Evolutionary conservation across 2,329 filamentous ascomycete genomes (phyloP), one percentile per base, ranked within the genome.

Genomic region (Biscogniauxia mediterranea): DNA sequence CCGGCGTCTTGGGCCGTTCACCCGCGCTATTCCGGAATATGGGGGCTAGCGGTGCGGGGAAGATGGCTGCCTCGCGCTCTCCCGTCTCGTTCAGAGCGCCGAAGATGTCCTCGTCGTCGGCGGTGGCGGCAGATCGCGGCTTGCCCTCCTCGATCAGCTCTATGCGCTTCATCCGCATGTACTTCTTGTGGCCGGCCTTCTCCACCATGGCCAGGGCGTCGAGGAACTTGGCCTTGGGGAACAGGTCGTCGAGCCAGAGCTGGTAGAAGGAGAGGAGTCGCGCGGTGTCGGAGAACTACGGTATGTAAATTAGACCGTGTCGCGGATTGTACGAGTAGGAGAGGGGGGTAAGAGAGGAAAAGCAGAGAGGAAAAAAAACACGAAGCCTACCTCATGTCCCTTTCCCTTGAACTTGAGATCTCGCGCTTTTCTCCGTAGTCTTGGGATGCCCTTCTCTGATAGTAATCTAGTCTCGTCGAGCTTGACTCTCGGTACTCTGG

Each of bases 201-300:
- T 99, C 95, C 2, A 98, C 91, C 80, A 98, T 97, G 49, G 83
- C 80, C 6, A 98, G 80, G 2, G 91, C 95, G 71, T 99, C 95
- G 54, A 91, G 85, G 71, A 99, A 99, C 71, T 93, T 94, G 5
- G 94, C 95, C 71, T 96, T 93, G 13, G 95, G 95, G 71, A 93
- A 99, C 13, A 99, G 81, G 71, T 97, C 93, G 76, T 99, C 94
- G 1, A 99, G 89, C 95, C 95, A 99, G 59, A 97, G 77, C 74
- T 98, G 95, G 73, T 98, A 99, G 73, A 96, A 91, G 23, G 91
- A 92, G 54, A 99, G 82, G 23, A 99, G 83, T 17, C 88, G 86
- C 0, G 89, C 85, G 11, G 93, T 86, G 73, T 99, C 95, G 19
- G 90, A 89, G 76, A 95, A 98, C 88, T 94, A 58, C 1, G 38